Percentiles rank a stretch among this genome's conserved stretches.
These are phyloP conservation scores for Ramularia endophylla DNA, from an alignment of 2,329 filamentous ascomycete genomes.

Conservation along the genomic window DNA sequence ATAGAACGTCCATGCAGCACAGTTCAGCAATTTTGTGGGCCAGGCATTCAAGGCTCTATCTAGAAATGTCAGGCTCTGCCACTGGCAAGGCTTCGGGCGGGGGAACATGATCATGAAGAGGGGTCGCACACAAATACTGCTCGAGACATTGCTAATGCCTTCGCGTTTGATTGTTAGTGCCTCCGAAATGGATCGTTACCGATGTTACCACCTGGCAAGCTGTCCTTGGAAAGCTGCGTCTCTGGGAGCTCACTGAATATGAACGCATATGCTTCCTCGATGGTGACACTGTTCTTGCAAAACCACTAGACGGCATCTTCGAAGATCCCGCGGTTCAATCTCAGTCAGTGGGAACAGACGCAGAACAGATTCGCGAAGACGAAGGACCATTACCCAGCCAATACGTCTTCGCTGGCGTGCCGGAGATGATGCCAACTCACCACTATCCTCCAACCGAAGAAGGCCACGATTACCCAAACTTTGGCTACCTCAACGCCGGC, in stretches of 20 bases:
- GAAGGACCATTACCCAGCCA: conserved; percentile 25
- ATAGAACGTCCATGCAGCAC: no score
- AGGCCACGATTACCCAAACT: conserved; percentile 26
- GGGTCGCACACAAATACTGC: no score
- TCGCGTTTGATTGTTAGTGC: no score
- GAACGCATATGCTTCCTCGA: conserved; percentile 32
- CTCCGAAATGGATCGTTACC: conserved; percentile 3
- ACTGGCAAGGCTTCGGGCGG: no score
- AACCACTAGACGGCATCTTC: conserved; percentile 28
- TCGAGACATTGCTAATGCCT: no score
- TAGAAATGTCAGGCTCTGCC: no score
- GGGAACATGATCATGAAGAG: no score
- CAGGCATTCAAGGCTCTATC: no score
- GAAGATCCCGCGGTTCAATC: conserved; percentile 23
- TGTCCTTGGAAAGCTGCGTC: conserved; percentile 35
- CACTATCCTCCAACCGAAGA: conserved; percentile 30
- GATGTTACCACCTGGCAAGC: conserved; percentile 25
- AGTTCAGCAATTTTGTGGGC: no score
- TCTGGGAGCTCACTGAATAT: conserved; percentile 35
- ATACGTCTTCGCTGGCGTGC: conserved; percentile 31
- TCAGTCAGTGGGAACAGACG: conserved; percentile 14
- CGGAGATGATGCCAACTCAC: conserved; percentile 31
- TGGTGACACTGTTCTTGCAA: conserved; percentile 24
- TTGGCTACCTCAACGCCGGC: conserved; percentile 33
- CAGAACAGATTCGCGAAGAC: conserved; percentile 10